These are phyloP conservation scores for Gnomoniopsis sp. DNA, from an alignment of 2,329 filamentous ascomycete species.

Conservation along the genomic window DNA sequence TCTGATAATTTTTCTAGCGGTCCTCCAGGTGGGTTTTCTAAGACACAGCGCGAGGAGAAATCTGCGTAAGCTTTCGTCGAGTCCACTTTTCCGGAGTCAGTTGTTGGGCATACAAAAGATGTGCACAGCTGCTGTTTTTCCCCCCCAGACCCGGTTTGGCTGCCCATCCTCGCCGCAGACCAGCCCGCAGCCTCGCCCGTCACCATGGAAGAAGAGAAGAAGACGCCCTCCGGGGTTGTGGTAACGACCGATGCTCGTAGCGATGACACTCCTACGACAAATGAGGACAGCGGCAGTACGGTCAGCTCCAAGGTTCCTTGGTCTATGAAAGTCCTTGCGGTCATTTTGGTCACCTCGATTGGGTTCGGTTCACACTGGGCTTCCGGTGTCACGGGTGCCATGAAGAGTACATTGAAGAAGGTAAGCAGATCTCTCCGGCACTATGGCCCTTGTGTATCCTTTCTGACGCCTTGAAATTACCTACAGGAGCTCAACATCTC, in stretches of 20 bases:
- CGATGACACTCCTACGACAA: not conserved
- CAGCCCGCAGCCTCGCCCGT: not conserved
- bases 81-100: not conserved
- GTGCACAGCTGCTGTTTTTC: not conserved
- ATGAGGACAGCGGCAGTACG: not conserved
- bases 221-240: not conserved
- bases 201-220: conserved; percentile 2
- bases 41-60: not conserved
- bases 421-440: not conserved
- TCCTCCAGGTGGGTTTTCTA: not conserved
- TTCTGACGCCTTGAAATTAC: not conserved
- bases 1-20: not conserved
- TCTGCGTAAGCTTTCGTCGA: not conserved
- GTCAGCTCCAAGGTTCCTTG: conserved; percentile 21
- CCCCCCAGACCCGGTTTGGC: not conserved
- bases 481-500: conserved; percentile 49
- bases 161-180: not conserved
- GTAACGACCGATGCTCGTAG: not conserved
- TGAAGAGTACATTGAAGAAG: conserved; percentile 61
- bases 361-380: conserved; percentile 61
- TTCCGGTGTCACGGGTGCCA: conserved; percentile 55
- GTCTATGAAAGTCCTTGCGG: conserved; percentile 33
- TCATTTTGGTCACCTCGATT: conserved; percentile 50
- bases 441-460: not conserved
- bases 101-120: not conserved